Base-by-base conservation (phyloP, 345 rosid species). In the Acer saccharum region DNA sequence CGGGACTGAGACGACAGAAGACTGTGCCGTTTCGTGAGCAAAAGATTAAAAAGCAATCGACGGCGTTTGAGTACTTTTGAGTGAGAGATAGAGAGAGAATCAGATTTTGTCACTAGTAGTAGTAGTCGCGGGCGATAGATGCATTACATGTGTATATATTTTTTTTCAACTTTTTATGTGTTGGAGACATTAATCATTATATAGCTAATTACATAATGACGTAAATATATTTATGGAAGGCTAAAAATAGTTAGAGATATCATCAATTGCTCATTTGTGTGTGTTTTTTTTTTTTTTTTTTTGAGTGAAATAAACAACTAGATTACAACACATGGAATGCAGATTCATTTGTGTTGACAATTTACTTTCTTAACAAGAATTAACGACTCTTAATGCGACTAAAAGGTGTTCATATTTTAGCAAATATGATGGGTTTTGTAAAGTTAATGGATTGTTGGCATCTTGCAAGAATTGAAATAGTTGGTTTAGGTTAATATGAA, bases 61-160 rank as follows among this genome's bases (percentile, higher is more conserved):
- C 90, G 54, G 84, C 95, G 71, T 89, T 92, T 29, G 92, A 94
- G 78, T 88, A 68, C 83, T 92, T 94, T 81, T 94, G 85, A 90
- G 11, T 21, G 8, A 17, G 64, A 39, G 1, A 13, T 32, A 32
- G 35, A 35, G 3, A n/a, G 71, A 80, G 9, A 6, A 66, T 88
- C 87, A 87, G 82, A 66, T 79, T 82, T 81, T 85, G 79, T 81
- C 74, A 35, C 39, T 35, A 35, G 39, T 35, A 73, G 39, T 35
- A 73, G 71, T 35, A 73, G 71, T 79, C 78, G 74, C 84, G 68
- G 82, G 81, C 72, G 78, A 80, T 76, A 63, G 65, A 73, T 79
- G 81, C 77, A 74, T 29, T 75, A 55, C 65, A 76, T 77, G 81
- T 81, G 78, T 29, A 80, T 58, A 82, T 78, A 71, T 54, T 58